A percentile compares a stretch with the other conserved stretches of the same genome.
Conservation (phyloP, 148 eudicot species). For the Hydrangea macrophylla region DNA sequence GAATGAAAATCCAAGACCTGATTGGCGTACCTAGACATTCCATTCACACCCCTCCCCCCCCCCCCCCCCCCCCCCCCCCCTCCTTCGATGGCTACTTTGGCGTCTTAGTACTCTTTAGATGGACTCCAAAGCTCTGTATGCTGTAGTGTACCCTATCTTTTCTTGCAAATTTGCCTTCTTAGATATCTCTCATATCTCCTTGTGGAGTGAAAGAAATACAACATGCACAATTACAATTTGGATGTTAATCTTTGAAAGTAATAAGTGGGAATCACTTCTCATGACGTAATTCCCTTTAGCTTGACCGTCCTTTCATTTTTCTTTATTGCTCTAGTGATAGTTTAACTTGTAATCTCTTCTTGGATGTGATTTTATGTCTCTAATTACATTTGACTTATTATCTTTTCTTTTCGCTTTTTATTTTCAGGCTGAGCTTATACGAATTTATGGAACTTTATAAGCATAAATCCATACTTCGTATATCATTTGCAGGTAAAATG, state of each 20-base stretch:
- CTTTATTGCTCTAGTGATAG: neutral
- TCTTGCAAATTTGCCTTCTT: neutral
- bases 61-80: too few species aligned
- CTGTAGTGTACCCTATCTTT: neutral
- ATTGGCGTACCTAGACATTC: too few species aligned
- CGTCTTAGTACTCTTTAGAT: too few species aligned
- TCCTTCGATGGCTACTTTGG: too few species aligned
- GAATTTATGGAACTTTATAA: neutral
- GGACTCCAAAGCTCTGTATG: neutral
- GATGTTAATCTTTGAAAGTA: neutral
- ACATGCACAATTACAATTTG: neutral
- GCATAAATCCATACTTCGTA: neutral
- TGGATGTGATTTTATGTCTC: neutral
- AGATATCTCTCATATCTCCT: neutral
- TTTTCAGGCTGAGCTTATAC: neutral
- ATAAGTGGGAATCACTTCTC: neutral
- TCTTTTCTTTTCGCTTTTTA: neutral
- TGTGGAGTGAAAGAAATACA: neutral
- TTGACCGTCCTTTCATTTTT: neutral
- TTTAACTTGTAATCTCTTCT: neutral
- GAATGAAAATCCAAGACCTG: neutral
- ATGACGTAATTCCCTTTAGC: neutral
- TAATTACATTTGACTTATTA: neutral
- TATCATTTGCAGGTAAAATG: slow-evolving; percentile 61
- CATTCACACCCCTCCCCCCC: too few species aligned